These are phyloP conservation scores for Cephalotrichum gorgonifer DNA, from an alignment of 2,329 filamentous ascomycete species.

Conservation along the genomic window DNA sequence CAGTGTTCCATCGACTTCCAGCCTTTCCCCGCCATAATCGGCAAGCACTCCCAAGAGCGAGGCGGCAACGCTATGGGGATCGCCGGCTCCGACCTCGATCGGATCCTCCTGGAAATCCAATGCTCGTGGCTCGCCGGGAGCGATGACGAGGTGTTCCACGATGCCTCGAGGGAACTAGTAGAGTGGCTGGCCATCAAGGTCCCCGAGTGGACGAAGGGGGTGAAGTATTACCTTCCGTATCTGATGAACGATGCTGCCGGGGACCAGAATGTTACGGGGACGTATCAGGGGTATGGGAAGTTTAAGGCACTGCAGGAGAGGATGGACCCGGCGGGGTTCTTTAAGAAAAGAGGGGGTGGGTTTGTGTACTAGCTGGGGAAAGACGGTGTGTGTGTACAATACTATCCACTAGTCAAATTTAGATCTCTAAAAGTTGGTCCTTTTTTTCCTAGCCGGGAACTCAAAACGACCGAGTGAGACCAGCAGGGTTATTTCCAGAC, in stretches of 20 bases:
- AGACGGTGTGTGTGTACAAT: too few relatives aligned
- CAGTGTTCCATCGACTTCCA: conserved; percentile 20
- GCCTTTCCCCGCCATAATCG: conserved; percentile 16
- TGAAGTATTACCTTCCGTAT: conserved; percentile 15
- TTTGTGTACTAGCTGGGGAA: conserved; percentile 11
- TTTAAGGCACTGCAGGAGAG: conserved; percentile 19
- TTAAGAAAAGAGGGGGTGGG: conserved; percentile 14
- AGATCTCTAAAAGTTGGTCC: too few relatives aligned
- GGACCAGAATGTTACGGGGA: conserved; percentile 19
- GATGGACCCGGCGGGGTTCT: conserved; percentile 18
- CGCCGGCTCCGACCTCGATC: conserved; percentile 11
- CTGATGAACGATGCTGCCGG: conserved; percentile 25
- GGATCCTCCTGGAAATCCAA: conserved; percentile 15
- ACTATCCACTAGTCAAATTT: too few relatives aligned
- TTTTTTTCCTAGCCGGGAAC: too few relatives aligned
- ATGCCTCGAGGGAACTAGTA: conserved; percentile 9
- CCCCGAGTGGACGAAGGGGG: conserved; percentile 12
- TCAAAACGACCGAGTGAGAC: too few relatives aligned
- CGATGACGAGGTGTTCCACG: conserved; percentile 13
- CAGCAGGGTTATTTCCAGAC: too few relatives aligned
- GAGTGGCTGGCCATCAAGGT: conserved; percentile 12
- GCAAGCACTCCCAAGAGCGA: conserved; percentile 9
- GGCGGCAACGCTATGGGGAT: conserved; percentile 17
- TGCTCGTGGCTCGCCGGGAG: conserved; percentile 11
- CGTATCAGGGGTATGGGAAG: conserved; percentile 16